phyloP scores from a whole-genome alignment of 352 stramenopile species.

The Phytophthora sp. region DNA sequence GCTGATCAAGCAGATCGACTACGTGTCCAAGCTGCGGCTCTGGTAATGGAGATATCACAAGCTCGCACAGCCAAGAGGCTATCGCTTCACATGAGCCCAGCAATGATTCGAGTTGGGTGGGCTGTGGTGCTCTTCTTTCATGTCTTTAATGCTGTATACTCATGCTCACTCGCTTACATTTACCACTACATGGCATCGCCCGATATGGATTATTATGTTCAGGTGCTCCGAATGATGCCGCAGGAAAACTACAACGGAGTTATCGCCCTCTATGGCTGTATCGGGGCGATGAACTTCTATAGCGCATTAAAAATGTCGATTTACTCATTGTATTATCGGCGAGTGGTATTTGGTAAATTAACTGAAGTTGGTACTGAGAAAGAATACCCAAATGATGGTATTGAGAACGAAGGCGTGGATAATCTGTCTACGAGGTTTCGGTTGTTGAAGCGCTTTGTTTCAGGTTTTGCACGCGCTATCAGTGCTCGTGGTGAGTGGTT shows the following conservation, averaged over 20 bases:
- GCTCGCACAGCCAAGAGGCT: conserved; percentile 26
- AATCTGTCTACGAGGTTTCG: background rate
- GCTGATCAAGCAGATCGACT: conserved; percentile 17
- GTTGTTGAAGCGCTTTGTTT: conserved; percentile 12
- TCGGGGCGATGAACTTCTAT: conserved; percentile 35
- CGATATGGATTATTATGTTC: conserved; percentile 35
- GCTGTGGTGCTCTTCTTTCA: conserved; percentile 37
- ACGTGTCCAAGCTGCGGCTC: conserved; percentile 16
- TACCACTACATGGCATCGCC: conserved; percentile 39
- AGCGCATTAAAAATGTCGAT: conserved; percentile 31
- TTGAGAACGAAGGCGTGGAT: background rate
- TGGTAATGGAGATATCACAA: conserved; percentile 26
- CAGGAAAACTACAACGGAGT: conserved; percentile 31
- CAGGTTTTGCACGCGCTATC: conserved; percentile 17
- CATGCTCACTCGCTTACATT: conserved; percentile 24
- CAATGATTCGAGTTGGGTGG: conserved; percentile 27
- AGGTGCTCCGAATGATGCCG: conserved; percentile 38
- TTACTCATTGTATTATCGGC: conserved; percentile 34
- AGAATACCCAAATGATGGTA: background rate
- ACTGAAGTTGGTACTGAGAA: background rate
- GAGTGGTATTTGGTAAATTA: conserved; percentile 27
- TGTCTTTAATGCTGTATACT: conserved; percentile 35
- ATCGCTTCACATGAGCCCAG: conserved; percentile 20
- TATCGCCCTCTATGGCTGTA: conserved; percentile 25
- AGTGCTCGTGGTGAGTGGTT: conserved; percentile 32